Evolutionary conservation across 1,139 yeast genomes (phyloP), one percentile per base, ranked within the genome.

Genomic region (Lodderomyces oxycetoniae): DNA sequence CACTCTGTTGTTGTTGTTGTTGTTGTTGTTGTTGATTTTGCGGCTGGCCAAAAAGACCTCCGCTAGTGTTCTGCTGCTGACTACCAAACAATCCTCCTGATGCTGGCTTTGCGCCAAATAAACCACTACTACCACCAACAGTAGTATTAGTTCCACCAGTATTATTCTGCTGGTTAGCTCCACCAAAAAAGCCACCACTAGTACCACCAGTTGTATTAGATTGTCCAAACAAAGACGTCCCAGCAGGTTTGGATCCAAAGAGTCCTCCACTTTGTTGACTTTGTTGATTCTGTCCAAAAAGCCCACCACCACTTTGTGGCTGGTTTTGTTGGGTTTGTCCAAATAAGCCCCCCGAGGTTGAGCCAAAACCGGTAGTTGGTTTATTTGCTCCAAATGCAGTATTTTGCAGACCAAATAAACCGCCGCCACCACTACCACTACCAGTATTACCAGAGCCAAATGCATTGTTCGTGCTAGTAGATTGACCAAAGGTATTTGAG

Each of bases 31-130:
- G 33, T 24, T 24, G 28, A 24, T 14, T 23, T 34, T 28, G 32
- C 40, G 47, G 32, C 37, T 40, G 34, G 9, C 45, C 61, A 47
- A 57, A 56, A 17, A 40, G 30, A n/a, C 33, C 59, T 5, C 60
- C 57, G 21, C 43, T 26, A 4, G 47, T 26, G 17, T 47, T 39
- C 9, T 25, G 34, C 15, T 31, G 34, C 13, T 19, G 17, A 20
- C 21, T 16, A 21, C 53, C 60, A 43, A 54, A 53, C 21, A 52
- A 42, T 3, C 67, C 61, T 14, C 63, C 52, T 8, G 38, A 50
- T 14, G 51, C 43, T 16, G 44, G 46, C 28, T 42, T 42, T 30
- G 41, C 37, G 8, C 68, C 67, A 46, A 65, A 63, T 26, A 66
- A 30, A 10, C 39, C 37, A 16, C 38, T 34, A n/a, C 23, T n/a